These are phyloP conservation scores for Ogataea hybrid DNA, from an alignment of 1,139 yeast genomes.

Conservation along the genomic window DNA sequence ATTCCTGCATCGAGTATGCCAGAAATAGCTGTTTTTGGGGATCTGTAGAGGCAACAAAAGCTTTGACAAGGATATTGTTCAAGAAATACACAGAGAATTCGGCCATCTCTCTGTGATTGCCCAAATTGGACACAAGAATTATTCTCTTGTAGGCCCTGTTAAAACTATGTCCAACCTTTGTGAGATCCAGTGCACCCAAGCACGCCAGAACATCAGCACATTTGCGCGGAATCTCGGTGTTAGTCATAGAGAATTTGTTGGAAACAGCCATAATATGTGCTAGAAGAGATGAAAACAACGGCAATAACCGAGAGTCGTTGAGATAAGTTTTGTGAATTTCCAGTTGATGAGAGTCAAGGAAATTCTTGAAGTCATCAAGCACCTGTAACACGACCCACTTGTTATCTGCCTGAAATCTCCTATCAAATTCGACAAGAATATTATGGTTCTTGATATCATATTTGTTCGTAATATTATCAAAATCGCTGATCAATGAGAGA, in stretches of 20 bases:
- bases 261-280: constrained; percentile 55
- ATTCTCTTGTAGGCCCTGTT: constrained; percentile 17
- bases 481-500: constrained; percentile 45
- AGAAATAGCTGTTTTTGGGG: constrained; percentile 82
- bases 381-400: constrained; percentile 78
- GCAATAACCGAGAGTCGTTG: constrained; percentile 33
- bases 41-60: constrained; percentile 87
- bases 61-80: constrained; percentile 67
- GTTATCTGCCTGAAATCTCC: constrained; percentile 65
- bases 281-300: constrained; percentile 31
- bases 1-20: constrained; percentile 89
- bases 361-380: constrained; percentile 59
- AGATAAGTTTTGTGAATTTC: constrained; percentile 38
- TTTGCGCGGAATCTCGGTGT: constrained; percentile 49
- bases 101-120: constrained; percentile 64
- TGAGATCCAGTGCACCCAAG: constrained; percentile 77
- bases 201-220: constrained; percentile 72
- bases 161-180: constrained; percentile 35
- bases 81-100: constrained; percentile 65
- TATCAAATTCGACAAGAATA: constrained; percentile 48
- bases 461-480: constrained; percentile 29
- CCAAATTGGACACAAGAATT: constrained; percentile 37
- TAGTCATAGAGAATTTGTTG: constrained; percentile 50
- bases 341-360: constrained; percentile 46
- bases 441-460: constrained; percentile 25